Evolutionary conservation across 345 rosid species (phyloP).

Genomic region (Eucalyptus marginata): DNA sequence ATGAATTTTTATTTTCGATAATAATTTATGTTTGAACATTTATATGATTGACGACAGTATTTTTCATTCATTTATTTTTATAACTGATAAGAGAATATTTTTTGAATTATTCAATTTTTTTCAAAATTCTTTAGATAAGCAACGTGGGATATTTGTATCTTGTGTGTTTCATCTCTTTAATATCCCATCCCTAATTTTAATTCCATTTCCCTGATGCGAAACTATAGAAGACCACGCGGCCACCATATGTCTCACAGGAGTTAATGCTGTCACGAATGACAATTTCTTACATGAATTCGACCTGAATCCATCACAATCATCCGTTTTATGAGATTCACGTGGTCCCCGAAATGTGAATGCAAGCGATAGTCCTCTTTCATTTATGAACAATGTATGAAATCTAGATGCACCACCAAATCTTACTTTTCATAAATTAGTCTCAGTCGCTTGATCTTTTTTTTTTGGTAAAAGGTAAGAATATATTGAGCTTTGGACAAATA

Average conservation of each 20-base stretch:
- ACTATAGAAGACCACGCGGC: neutral
- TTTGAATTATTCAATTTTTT: too few relatives aligned
- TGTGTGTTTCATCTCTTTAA: too few relatives aligned
- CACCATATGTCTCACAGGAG: neutral
- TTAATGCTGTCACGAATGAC: neutral
- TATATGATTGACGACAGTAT: too few relatives aligned
- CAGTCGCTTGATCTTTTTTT: neutral
- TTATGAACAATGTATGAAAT: neutral
- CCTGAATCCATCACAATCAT: neutral
- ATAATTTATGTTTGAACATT: too few relatives aligned
- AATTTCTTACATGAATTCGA: neutral
- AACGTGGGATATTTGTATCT: too few relatives aligned
- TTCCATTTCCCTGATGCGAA: neutral
- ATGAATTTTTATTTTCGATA: too few relatives aligned
- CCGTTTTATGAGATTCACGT: neutral
- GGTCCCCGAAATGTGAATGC: neutral
- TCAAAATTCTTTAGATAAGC: too few relatives aligned
- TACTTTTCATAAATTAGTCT: too few relatives aligned
- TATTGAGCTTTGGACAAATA: too few relatives aligned
- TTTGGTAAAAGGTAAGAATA: too few relatives aligned
- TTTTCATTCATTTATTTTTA: too few relatives aligned
- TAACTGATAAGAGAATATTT: fast-evolving
- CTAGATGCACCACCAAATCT: neutral
- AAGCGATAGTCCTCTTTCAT: too few relatives aligned
- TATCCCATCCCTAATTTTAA: neutral